Conservation (phyloP, 495 filamentous ascomycete species). For the Penicillium coprophilum region DNA sequence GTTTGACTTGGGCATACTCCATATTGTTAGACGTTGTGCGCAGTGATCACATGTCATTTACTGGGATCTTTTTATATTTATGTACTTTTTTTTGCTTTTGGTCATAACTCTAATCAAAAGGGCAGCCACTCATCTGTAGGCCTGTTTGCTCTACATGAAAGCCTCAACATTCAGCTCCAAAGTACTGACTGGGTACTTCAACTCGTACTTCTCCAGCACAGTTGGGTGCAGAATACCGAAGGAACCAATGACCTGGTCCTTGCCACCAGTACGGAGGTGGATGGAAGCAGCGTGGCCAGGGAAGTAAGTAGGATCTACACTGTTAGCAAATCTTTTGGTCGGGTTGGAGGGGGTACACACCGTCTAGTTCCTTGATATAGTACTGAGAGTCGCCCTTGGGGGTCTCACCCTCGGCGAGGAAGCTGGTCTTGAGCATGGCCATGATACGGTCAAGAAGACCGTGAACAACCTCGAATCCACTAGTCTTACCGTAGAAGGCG, state of each 20-base stretch:
- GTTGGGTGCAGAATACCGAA: slow-evolving; percentile 93
- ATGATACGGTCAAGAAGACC: slow-evolving; percentile 89
- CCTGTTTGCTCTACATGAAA: slow-evolving; percentile 63
- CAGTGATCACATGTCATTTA: background rate
- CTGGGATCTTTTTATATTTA: background rate
- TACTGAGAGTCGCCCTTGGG: slow-evolving; percentile 63
- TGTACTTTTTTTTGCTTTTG: slow-evolving; percentile 1
- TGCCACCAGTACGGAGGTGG: slow-evolving; percentile 67
- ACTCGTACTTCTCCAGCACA: slow-evolving; percentile 89
- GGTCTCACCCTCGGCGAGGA: slow-evolving; percentile 65
- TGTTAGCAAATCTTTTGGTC: slow-evolving; percentile 7
- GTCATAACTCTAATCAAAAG: slow-evolving; percentile 3
- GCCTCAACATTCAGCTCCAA: slow-evolving; percentile 93
- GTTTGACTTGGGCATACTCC: background rate
- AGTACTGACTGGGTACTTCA: slow-evolving; percentile 92
- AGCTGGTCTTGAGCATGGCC: slow-evolving; percentile 83
- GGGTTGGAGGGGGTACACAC: slow-evolving; percentile 41
- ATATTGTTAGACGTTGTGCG: background rate
- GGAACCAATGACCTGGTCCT: slow-evolving; percentile 71
- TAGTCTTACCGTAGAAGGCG: slow-evolving; percentile 93
- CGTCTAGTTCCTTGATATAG: slow-evolving; percentile 90
- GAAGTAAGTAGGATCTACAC: slow-evolving; percentile 81
- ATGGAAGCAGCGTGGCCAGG: slow-evolving; percentile 83
- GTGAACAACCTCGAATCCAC: slow-evolving; percentile 94
- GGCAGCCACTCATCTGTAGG: background rate